Conservation (phyloP, 371 early-diverging fungal genomes). For the Mycotypha africana region DNA sequence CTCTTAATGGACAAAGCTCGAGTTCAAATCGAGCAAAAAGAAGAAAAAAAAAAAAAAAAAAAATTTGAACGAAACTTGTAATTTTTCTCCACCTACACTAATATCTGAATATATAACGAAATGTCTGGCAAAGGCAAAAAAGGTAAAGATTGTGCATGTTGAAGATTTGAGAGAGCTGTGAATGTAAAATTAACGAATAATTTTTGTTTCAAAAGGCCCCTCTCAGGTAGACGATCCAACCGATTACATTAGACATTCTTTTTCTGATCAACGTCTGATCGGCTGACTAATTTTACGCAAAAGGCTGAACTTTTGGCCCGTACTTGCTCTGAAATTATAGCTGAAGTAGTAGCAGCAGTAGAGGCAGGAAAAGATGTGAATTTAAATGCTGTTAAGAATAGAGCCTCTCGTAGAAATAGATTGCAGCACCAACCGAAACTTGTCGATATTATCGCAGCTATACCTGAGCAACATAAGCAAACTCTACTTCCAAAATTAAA, state of each 20-base stretch:
- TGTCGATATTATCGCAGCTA: conserved; percentile 99
- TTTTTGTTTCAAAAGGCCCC: not conserved
- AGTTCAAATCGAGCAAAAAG: no score
- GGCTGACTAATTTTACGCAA: no score
- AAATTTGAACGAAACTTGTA: no score
- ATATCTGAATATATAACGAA: not conserved
- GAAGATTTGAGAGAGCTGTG: no score
- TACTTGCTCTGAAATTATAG: conserved; percentile 86
- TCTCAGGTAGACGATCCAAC: no score
- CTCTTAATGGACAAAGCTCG: no score
- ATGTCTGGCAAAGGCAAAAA: conserved; percentile 31
- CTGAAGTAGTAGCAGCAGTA: conserved; percentile 75
- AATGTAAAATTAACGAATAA: not conserved
- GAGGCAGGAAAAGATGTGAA: conserved; percentile 76
- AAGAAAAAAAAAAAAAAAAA: no score
- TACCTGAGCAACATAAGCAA: conserved; percentile 92
- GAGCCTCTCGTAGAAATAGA: conserved; percentile 73
- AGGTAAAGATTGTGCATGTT: no score
- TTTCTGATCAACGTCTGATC: no score
- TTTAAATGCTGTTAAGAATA: conserved; percentile 80
- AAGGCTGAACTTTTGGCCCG: conserved; percentile 79
- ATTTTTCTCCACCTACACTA: conserved; percentile 10
- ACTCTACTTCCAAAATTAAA: conserved; percentile 84
- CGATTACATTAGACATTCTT: no score
- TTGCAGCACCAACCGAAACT: conserved; percentile 89